Base-by-base conservation (phyloP, 106 monocot genomes). In the Posidonia australis region DNA sequence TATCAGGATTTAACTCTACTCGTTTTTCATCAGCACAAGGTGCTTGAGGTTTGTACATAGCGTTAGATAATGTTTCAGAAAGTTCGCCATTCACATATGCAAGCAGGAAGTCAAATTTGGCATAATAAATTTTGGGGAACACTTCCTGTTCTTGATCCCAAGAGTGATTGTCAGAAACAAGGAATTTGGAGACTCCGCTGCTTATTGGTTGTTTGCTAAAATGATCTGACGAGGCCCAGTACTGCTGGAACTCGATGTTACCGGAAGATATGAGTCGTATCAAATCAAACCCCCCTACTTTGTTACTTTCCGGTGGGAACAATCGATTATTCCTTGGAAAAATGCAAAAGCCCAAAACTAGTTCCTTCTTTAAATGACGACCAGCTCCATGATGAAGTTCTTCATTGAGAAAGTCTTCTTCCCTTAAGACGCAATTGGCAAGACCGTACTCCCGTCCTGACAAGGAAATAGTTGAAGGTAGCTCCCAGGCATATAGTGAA, bases 221-320 rank as follows among this genome's bases (percentile, higher is more conserved):
- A 27, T 58, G 36, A 69, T 71, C 58, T 52, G 29, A 61, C 24
- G 75, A 73, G 24, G 77, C 65, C 64, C 58, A n/a, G 57, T 82
- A 90, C 24, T 26, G 58, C 51, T 96, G 96, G 66, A 86, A 69
- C 65, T 84, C 96, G 53, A 96, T 66, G 68, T 77, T 96, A 24
- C 96, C 90, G 16, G 80, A 90, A 17, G 79, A 70, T 61, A 70
- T 78, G 20, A 86, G 70, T 10, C 84, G 76, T 21, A 96, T 63
- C 58, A 90, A 70, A 64, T 53, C 23, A 66, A 96, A 96, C 1
- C 80, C 86, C 61, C 51, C 63, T 32, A 55, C 13, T 56, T 29
- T n/a, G 17, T 55, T 26, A 58, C 3, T 46, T 30, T 72, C 55
- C 26, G 69, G 28, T 28, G 27, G 27, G 0, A 58, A 16, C 0